A percentile compares a stretch with the other conserved stretches of the same genome.
phyloP scores from a whole-genome alignment of 2,329 filamentous ascomycete genomes.

The Apiospora malaysiana region DNA sequence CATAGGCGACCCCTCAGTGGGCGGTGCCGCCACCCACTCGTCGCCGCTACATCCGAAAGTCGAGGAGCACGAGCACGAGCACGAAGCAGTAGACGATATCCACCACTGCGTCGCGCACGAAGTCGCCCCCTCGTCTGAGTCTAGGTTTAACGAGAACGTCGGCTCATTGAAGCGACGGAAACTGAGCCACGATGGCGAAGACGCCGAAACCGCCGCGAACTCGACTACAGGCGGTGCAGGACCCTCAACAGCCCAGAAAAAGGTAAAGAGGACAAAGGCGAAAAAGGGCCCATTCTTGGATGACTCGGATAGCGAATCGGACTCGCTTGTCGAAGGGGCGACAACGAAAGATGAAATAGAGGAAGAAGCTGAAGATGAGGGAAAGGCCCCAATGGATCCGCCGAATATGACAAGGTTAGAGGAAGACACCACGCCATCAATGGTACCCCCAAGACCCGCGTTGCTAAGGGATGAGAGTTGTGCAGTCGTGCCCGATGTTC shows the following conservation, averaged over 20 bases:
- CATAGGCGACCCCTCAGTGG: constrained; percentile 41
- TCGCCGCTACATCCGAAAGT: constrained; percentile 32
- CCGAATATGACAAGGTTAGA: constrained; percentile 23
- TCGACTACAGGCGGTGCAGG: constrained; percentile 26
- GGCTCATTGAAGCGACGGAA: constrained; percentile 50
- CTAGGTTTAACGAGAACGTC: constrained; percentile 47
- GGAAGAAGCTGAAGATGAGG: too few relatives aligned
- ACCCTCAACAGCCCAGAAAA: constrained; percentile 25
- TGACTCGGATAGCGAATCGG: constrained; percentile 65
- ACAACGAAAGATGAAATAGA: not conserved
- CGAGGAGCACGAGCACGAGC: constrained; percentile 18
- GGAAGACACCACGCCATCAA: constrained; percentile 23
- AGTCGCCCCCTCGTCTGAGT: constrained; percentile 39
- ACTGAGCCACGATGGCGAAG: constrained; percentile 37
- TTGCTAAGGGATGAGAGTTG: constrained; percentile 36
- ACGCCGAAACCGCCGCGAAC: constrained; percentile 35
- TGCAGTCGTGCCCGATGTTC: constrained; percentile 29
- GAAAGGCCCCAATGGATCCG: not conserved
- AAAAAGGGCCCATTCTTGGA: constrained; percentile 69
- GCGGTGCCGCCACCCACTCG: not conserved
- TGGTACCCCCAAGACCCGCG: constrained; percentile 26
- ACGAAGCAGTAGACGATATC: constrained; percentile 28
- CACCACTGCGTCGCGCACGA: constrained; percentile 30
- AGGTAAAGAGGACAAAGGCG: constrained; percentile 24
- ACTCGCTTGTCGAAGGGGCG: not conserved